These are phyloP conservation scores for Xerocomellus amylosporus DNA, from an alignment of 768 basidiomycete species.

Conservation along the genomic window DNA sequence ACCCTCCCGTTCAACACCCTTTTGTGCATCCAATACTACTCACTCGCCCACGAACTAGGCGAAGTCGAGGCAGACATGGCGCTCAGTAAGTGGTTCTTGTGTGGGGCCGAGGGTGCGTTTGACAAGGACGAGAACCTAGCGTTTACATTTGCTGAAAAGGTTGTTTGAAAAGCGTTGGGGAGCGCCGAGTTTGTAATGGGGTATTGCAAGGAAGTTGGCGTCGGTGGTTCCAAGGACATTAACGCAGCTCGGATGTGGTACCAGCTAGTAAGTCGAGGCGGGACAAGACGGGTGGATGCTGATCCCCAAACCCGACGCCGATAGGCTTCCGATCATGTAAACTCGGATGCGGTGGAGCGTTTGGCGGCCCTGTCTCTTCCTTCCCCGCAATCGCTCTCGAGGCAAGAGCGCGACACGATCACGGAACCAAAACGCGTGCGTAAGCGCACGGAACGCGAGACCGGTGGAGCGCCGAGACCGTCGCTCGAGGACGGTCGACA, in stretches of 20 bases:
- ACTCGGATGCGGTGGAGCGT: too few relatives aligned
- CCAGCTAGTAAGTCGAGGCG: conserved; percentile 45
- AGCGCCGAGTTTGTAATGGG: conserved; percentile 95
- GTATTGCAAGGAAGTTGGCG: conserved; percentile 91
- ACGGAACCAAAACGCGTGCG: conserved; percentile 81
- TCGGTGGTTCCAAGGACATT: conserved; percentile 67
- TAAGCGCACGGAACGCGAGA: conserved; percentile 54
- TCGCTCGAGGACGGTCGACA: conserved; percentile 41
- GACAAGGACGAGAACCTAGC: conserved; percentile 88
- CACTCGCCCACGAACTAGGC: conserved; percentile 75
- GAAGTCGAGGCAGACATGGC: conserved; percentile 97
- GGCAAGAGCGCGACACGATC: conserved; percentile 76
- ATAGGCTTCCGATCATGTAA: conserved; percentile 77
- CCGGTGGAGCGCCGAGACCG: background rate
- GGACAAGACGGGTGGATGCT: too few relatives aligned
- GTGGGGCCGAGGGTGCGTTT: conserved; percentile 73
- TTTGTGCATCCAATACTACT: conserved; percentile 67
- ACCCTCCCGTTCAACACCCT: conserved; percentile 84
- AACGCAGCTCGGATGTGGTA: conserved; percentile 79
- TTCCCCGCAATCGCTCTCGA: conserved; percentile 61
- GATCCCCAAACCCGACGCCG: too few relatives aligned
- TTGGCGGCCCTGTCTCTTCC: conserved; percentile 60
- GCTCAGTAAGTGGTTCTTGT: conserved; percentile 94
- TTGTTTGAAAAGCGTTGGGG: conserved; percentile 71
- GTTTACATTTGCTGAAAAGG: conserved; percentile 87